Evolutionary conservation across 192 early-diverging fungal species (phyloP).

Genomic region (Powellomyces hirtus): DNA sequence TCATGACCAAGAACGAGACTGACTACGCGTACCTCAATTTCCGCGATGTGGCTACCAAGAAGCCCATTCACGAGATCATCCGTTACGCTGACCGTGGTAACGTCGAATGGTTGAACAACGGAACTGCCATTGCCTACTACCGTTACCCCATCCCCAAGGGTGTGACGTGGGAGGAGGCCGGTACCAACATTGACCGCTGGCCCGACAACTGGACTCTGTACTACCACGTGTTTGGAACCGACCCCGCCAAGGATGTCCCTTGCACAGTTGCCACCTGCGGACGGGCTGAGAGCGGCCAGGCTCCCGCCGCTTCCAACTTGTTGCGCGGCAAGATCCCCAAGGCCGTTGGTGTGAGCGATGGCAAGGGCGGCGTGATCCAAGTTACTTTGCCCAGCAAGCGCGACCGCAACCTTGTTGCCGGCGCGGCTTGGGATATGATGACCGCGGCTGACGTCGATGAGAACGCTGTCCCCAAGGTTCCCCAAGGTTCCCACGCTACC

Average conservation of each 20-base stretch:
- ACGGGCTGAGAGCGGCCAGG: neutral
- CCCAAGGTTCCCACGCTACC: neutral
- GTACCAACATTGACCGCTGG: constrained; percentile 11
- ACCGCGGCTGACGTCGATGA: neutral
- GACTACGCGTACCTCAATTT: constrained; percentile 22
- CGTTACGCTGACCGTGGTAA: neutral
- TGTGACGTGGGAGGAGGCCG: constrained; percentile 15
- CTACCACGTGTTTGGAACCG: constrained; percentile 19
- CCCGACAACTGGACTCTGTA: neutral
- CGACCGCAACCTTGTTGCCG: neutral
- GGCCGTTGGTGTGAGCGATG: neutral
- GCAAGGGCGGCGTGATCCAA: neutral
- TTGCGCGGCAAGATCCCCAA: neutral
- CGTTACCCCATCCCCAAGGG: constrained; percentile 5
- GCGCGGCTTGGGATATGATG: constrained; percentile 1
- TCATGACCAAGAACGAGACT: constrained; percentile 27
- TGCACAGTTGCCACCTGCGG: constrained; percentile 1
- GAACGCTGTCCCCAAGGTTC: neutral
- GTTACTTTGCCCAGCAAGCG: neutral
- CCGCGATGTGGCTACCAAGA: constrained; percentile 5
- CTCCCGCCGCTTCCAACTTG: neutral
- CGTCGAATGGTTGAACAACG: constrained; percentile 2
- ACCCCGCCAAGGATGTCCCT: neutral
- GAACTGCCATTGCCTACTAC: constrained; percentile 10
- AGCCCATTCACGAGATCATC: constrained; percentile 7